Evolutionary conservation across 148 eudicot species (phyloP).

Genomic region (Camellia lanceoleosa): DNA sequence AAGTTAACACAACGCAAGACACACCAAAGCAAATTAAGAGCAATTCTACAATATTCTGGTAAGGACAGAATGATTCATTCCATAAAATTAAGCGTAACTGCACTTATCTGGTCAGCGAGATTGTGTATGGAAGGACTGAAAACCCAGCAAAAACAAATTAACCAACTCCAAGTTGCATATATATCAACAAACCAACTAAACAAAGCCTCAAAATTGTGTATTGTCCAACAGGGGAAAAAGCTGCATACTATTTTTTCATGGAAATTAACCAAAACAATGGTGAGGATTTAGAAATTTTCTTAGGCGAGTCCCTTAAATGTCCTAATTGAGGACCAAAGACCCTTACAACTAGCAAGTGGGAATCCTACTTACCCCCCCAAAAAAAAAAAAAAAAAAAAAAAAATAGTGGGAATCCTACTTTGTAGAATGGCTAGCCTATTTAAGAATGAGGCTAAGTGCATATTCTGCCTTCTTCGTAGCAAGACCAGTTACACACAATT

Average conservation of each 20-base stretch:
- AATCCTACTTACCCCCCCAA: background rate
- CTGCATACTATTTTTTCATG: background rate
- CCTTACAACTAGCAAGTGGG: background rate
- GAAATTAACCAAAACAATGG: background rate
- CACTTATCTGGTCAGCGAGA: background rate
- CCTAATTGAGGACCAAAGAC: background rate
- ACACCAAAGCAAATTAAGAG: background rate
- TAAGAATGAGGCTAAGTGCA: too few relatives aligned
- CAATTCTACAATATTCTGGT: background rate
- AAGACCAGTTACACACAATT: too few relatives aligned
- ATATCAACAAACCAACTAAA: background rate
- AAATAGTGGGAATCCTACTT: too few relatives aligned
- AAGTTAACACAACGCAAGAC: background rate
- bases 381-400: too few relatives aligned
- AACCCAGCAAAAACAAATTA: background rate
- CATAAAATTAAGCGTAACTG: background rate
- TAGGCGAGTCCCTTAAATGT: background rate
- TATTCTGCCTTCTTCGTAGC: too few relatives aligned
- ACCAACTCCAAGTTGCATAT: background rate
- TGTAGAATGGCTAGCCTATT: too few relatives aligned
- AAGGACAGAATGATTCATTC: background rate
- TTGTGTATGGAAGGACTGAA: background rate
- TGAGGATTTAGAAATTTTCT: background rate
- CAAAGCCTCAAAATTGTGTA: background rate
- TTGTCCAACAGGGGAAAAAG: background rate